phyloP scores from a whole-genome alignment of 1,284 basidiomycete species.

The Naganishia liquefaciens region DNA sequence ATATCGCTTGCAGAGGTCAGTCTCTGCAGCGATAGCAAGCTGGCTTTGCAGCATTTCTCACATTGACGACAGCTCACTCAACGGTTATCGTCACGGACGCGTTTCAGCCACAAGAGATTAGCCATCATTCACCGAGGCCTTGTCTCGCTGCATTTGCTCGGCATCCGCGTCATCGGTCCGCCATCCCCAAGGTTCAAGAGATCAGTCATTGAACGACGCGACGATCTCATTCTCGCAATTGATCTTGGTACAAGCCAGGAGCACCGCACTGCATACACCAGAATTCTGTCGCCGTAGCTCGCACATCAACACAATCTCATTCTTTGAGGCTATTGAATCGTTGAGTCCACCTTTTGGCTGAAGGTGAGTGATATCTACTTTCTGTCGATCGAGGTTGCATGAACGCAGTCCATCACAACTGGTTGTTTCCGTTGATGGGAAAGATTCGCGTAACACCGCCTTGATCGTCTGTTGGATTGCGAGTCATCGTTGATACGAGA shows the following conservation, averaged over 20 bases:
- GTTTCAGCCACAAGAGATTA: slow-evolving; percentile 2
- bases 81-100: neutral
- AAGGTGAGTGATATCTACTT: slow-evolving; percentile 10
- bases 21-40: neutral
- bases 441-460: no score
- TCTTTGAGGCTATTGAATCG: neutral
- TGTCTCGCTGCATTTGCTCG: slow-evolving; percentile 13
- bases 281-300: slow-evolving; percentile 3
- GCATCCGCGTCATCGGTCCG: slow-evolving; percentile 14
- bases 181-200: neutral
- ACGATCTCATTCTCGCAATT: neutral
- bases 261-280: slow-evolving; percentile 9
- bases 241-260: neutral
- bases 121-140: slow-evolving; percentile 1
- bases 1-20: slow-evolving; percentile 23
- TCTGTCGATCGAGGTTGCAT: neutral
- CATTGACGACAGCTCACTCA: neutral
- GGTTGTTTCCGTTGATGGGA: no score
- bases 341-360: neutral
- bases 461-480: no score
- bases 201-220: slow-evolving; percentile 8
- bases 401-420: no score
- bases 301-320: neutral
- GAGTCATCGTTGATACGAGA: no score
- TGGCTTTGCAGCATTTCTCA: neutral